Evolutionary conservation across 2,329 filamentous ascomycete species (phyloP).

Genomic region (Lomentospora prolificans): DNA sequence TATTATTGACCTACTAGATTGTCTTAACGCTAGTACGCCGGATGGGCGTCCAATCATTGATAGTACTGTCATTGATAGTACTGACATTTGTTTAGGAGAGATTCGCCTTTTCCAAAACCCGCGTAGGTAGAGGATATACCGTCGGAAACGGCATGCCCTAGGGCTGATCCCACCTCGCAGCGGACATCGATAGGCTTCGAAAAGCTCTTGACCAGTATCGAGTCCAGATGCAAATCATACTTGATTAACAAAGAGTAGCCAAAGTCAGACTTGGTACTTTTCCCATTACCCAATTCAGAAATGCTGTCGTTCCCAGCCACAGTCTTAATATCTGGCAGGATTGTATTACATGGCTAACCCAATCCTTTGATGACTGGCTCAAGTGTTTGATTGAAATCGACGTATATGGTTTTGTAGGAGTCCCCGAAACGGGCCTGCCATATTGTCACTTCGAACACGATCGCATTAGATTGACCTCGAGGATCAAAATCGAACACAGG

Average conservation of each 20-base stretch:
- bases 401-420: background rate
- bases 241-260: background rate
- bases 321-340: background rate
- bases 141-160: constrained; percentile 3
- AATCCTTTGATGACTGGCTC: background rate
- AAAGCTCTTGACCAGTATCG: background rate
- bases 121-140: background rate
- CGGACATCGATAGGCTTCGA: constrained; percentile 7
- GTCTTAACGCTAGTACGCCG: too few species aligned
- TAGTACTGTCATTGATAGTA: background rate
- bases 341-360: background rate
- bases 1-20: too few species aligned
- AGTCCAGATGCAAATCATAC: background rate
- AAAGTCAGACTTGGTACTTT: background rate
- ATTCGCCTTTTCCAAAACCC: background rate
- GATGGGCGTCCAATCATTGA: background rate
- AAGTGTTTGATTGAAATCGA: background rate
- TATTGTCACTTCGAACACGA: constrained; percentile 7
- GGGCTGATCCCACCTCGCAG: constrained; percentile 1
- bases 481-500: background rate
- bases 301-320: background rate
- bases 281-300: background rate
- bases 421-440: constrained; percentile 8
- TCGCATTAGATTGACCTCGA: background rate
- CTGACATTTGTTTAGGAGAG: background rate